Base-by-base conservation (phyloP, 352 stramenopile species). In the Peronospora belbahrii region DNA sequence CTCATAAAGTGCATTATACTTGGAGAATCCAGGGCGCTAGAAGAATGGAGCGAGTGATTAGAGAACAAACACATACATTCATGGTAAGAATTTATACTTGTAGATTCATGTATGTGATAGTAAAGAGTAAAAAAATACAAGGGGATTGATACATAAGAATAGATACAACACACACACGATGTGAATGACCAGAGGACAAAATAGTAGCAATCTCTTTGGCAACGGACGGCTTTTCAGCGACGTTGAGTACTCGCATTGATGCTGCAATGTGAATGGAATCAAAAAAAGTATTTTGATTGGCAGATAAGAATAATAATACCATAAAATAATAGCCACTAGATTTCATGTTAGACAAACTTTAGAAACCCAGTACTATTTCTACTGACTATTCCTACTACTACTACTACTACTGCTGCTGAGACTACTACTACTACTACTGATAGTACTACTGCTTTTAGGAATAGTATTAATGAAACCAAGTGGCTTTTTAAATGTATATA, bases 191-290 rank as follows among this genome's bases (percentile, higher is more conserved):
- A 7, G 64, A 59, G 5, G 72, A 94, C 77, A 99, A 65, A 52
- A 99, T 98, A 53, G 67, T 56, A 42, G 95, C 82, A 53, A 99
- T 88, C 41, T 97, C 89, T 62, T 97, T 98, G 33, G 97, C 97
- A 44, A 99, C 96, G 11, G 88, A 98, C 34, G 96, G 96, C 77
- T 99, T 99, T 83, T 99, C 97, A 30, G 97, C 97, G 37, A 99
- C 96, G 66, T 98, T 98, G 13, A 99, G 81, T 56, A 91, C 83
- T 24, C 75, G 78, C 83, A 91, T 94, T 13, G 20, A 32, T 9
- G 27, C 28, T n/a, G n/a, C n/a, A n/a, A n/a, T n/a, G n/a, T n/a
- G n/a, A n/a, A n/a, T n/a, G n/a, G n/a, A n/a, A n/a, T n/a, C n/a
- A n/a, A n/a, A n/a, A n/a, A n/a, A n/a, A n/a, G n/a, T n/a, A n/a